These are phyloP conservation scores for Monosporascus sp. DNA, from an alignment of 2,329 filamentous ascomycete species.

Conservation along the genomic window DNA sequence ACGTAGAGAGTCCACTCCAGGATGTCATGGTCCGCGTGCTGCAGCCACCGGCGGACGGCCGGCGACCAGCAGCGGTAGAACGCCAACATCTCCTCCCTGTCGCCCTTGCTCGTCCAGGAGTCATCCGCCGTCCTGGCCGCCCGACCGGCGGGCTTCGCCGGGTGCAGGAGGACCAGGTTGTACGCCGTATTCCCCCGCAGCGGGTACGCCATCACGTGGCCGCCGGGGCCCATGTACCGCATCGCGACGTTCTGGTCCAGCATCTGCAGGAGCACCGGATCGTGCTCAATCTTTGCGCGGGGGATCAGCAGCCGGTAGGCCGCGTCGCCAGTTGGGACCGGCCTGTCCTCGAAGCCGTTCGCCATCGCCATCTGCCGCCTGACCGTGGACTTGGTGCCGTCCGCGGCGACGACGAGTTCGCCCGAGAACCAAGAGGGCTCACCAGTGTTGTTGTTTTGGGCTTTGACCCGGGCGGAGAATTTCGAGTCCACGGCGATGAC, in stretches of 20 bases:
- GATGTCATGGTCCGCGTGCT: slow-evolving; percentile 47
- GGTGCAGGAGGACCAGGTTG: slow-evolving; percentile 60
- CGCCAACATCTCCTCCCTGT: slow-evolving; percentile 54
- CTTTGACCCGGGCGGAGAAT: slow-evolving; percentile 17
- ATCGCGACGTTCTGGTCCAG: slow-evolving; percentile 52
- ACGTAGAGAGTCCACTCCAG: slow-evolving; percentile 36
- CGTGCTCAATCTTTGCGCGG: slow-evolving; percentile 35
- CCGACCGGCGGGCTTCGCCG: slow-evolving; percentile 55
- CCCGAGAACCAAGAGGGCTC: slow-evolving; percentile 27
- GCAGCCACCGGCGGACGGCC: slow-evolving; percentile 53
- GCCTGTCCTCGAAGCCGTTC: slow-evolving; percentile 31
- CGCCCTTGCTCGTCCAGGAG: slow-evolving; percentile 59
- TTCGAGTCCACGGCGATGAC: slow-evolving; percentile 20
- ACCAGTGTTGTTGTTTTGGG: slow-evolving; percentile 5
- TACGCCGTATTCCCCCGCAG: slow-evolving; percentile 59
- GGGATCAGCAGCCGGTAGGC: slow-evolving; percentile 51
- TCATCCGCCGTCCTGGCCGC: slow-evolving; percentile 32
- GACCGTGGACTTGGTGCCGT: slow-evolving; percentile 47
- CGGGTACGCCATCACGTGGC: slow-evolving; percentile 66
- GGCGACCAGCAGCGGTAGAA: slow-evolving; percentile 58
- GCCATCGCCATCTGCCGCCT: slow-evolving; percentile 34
- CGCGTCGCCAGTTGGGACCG: slow-evolving; percentile 44
- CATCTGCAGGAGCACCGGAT: slow-evolving; percentile 48
- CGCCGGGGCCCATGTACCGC: slow-evolving; percentile 61
- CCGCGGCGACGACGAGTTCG: slow-evolving; percentile 47